These are phyloP conservation scores for Austropuccinia psidii DNA, from an alignment of 1,284 basidiomycete species.

Conservation along the genomic window DNA sequence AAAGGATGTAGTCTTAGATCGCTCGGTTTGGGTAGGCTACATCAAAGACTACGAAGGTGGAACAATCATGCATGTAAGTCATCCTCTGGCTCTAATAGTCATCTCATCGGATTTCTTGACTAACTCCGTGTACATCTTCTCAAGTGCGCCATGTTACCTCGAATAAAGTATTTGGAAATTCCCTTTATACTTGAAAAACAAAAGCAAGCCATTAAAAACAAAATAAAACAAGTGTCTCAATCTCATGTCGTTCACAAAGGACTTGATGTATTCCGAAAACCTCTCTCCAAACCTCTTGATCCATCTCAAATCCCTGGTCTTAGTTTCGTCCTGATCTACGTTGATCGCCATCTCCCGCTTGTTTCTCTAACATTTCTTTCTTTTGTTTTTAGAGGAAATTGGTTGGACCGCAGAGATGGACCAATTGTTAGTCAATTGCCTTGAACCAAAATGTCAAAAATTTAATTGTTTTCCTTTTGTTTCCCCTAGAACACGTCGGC, in stretches of 20 bases:
- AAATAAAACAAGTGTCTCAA: conserved; percentile 78
- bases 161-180: conserved; percentile 82
- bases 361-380: conserved; percentile 44
- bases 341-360: not conserved
- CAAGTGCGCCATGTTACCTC: conserved; percentile 78
- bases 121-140: not conserved
- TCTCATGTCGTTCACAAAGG: conserved; percentile 82
- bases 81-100: not conserved
- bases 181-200: conserved; percentile 70
- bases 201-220: conserved; percentile 78
- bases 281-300: conserved; percentile 52
- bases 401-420: conserved; percentile 88
- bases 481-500: conserved; percentile 51
- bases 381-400: conserved; percentile 56
- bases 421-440: conserved; percentile 55
- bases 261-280: conserved; percentile 65
- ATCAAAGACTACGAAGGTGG: conserved; percentile 99
- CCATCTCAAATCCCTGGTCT: conserved; percentile 75
- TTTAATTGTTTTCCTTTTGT: conserved; percentile 1
- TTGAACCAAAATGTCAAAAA: not conserved
- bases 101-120: not conserved
- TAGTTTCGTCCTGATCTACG: conserved; percentile 52
- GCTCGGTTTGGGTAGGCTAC: conserved; percentile 93
- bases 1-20: conserved; percentile 86
- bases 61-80: conserved; percentile 82